Base-by-base conservation (phyloP, 768 basidiomycete species). In the Mycena latifolia region DNA sequence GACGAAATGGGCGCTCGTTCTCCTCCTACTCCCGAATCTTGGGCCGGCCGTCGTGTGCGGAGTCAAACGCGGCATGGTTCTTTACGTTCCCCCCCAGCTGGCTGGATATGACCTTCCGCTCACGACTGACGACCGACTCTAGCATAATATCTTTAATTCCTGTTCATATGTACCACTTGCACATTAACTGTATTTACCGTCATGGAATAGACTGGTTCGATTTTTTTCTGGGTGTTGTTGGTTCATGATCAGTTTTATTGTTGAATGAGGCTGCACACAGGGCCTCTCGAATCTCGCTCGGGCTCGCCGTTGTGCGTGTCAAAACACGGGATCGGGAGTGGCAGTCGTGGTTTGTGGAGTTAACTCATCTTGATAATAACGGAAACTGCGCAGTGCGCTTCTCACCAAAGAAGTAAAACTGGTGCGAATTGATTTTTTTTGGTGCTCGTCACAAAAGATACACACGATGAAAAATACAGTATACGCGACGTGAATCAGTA, bases 51-150 rank as follows among this genome's bases (percentile, higher is more conserved):
- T 55, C 72, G 69, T 50, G 71, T 74, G 25, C 72, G 76, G 53
- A 80, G 71, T 29, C 73, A 73, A 56, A 72, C 72, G 39, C 74
- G 67, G 29, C 74, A 71, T 43, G 78, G 74, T 53, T 72, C 72
- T 59, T 60, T 71, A 58, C 75, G 76, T 65, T 66, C 63, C 28
- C 78, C 84, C 72, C 82, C 81, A 70, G 76, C 78, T 67, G 85
- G 84, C 72, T 86, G 85, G 85, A 85, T 86, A 64, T 86, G 73
- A 75, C 58, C 18, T 35, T 35, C n/a, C n/a, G n/a, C n/a, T 61
- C 41, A 43, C 41, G 41, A 43, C 64, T 63, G 67, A 35, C 55
- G 70, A 59, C 67, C 69, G 51, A 74, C 55, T 74, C 71, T 63
- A 69, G 69, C 61, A 63, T 66, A 53, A 25, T 68, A 52, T 56